A percentile compares a stretch with the other conserved stretches of the same genome.
Conservation (phyloP, 495 filamentous ascomycete genomes). For the Arthonia radiata region DNA sequence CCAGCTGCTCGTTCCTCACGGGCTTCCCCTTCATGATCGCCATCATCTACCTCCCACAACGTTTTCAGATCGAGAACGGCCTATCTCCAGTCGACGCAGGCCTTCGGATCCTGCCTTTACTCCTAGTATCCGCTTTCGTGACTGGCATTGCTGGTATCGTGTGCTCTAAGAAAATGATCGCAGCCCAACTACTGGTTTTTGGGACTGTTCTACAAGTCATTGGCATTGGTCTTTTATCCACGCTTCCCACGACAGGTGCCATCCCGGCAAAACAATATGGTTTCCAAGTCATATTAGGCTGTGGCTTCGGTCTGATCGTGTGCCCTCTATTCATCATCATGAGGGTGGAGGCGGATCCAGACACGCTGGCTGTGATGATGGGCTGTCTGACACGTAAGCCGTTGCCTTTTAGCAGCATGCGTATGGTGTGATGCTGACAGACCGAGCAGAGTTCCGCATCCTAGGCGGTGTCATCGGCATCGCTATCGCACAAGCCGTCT, state of each 20-base stretch:
- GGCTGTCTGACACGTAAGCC: constrained; percentile 9
- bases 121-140: constrained; percentile 24
- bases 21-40: too few species aligned
- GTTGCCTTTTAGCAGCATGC: too few species aligned
- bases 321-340: constrained; percentile 25
- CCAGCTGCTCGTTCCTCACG: too few species aligned
- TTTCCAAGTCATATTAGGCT: constrained; percentile 27
- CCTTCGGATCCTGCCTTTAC: constrained; percentile 31
- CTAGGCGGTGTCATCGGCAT: constrained; percentile 32
- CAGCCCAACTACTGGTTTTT: constrained; percentile 23
- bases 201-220: constrained; percentile 22
- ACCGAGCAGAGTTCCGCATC: constrained; percentile 28
- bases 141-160: constrained; percentile 23
- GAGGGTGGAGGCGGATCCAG: constrained; percentile 20
- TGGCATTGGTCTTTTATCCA: constrained; percentile 24
- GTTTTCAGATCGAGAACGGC: too few species aligned
- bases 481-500: too few species aligned
- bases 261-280: constrained; percentile 19
- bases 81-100: too few species aligned
- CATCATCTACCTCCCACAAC: too few species aligned
- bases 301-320: constrained; percentile 26
- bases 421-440: too few species aligned
- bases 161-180: constrained; percentile 22
- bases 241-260: constrained; percentile 12
- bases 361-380: constrained; percentile 18